Base-by-base conservation (phyloP, 2,329 filamentous ascomycete species). In the Simplicillium sp. region DNA sequence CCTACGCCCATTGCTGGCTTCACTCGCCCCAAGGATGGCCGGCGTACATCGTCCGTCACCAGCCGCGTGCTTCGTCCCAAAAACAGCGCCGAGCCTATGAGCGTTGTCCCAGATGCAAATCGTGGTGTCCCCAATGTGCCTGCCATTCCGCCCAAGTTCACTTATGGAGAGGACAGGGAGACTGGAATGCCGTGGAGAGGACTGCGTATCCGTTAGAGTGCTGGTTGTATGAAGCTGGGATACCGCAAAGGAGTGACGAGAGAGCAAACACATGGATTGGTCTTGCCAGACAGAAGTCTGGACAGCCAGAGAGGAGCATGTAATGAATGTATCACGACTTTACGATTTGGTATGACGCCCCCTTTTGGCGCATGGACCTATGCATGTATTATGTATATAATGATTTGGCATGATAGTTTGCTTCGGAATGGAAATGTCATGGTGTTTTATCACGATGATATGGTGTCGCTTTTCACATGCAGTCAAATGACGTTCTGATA, bases 61-160 rank as follows among this genome's bases (percentile, higher is more conserved):
- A 25, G 20, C 20, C 20, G 20, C 20, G 20, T 25, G 20, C 20
- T 25, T 25, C 20, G 9, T 9, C 20, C 20, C 20, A 25, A 25
- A 15, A 28, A 29, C 25, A 14, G 16, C 13, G 28, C 36, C 25
- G 53, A 49, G 41, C 54, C 59, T 28, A 54, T 72, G 38, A 58
- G 60, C 18, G 59, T 69, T 28, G 57, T 68, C 28, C 64, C 69
- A 6, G 65, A 70, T 48, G 59, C 54, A 36, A 71, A 73, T 47
- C 59, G 64, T 29, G 69, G 68, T 13, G 67, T 70, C 36, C 67
- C 68, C 3, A 57, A 51, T 20, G 62, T 71, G 35, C 65, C 69
- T 17, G 54, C 55, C 29, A 66, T 71, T 25, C 65, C 71, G 11
- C 55, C 59, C 41, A 63, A 66, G 47, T 72, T 65, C 40, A 52